These are phyloP conservation scores for Rhodotorula kratochvilovae DNA, from an alignment of 768 basidiomycete species.

Conservation along the genomic window DNA sequence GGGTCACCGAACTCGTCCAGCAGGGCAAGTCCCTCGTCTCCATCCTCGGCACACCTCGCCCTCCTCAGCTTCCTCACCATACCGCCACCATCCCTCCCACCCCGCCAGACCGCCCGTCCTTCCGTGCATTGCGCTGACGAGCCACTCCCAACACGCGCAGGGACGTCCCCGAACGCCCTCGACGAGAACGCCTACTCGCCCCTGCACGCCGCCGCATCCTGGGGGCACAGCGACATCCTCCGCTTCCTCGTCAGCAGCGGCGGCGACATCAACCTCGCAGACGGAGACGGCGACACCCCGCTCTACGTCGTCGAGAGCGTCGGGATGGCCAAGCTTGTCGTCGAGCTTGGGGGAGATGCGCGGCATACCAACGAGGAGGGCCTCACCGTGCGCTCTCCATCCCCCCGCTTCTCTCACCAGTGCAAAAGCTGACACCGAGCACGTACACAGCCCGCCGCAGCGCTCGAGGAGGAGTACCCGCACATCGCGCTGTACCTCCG, in stretches of 20 bases:
- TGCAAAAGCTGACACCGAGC: neutral
- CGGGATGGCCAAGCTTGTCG: slow-evolving; percentile 46
- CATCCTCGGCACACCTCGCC: neutral
- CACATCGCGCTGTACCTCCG: slow-evolving; percentile 42
- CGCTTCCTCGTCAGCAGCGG: slow-evolving; percentile 48
- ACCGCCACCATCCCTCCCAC: neutral
- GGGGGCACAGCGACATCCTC: slow-evolving; percentile 49
- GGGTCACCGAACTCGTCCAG: slow-evolving; percentile 44
- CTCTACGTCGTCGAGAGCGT: slow-evolving; percentile 50
- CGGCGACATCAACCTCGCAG: slow-evolving; percentile 50
- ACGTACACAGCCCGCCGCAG: slow-evolving; percentile 37
- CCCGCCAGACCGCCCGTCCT: too few species aligned
- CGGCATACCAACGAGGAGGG: slow-evolving; percentile 47
- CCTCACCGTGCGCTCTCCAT: slow-evolving; percentile 44
- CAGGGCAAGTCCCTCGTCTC: neutral
- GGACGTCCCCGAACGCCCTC: slow-evolving; percentile 23
- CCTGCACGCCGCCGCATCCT: slow-evolving; percentile 52
- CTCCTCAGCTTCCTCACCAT: too few species aligned
- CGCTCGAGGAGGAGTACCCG: slow-evolving; percentile 43
- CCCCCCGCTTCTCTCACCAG: neutral
- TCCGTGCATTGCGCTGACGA: neutral
- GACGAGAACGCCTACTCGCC: slow-evolving; percentile 38
- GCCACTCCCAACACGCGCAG: neutral
- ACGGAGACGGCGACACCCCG: slow-evolving; percentile 52
- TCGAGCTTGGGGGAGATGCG: slow-evolving; percentile 49